A percentile compares a stretch with the other conserved stretches of the same genome.
phyloP scores from a whole-genome alignment of 139 green algal genomes.

The Pseudopediastrum boryanum region DNA sequence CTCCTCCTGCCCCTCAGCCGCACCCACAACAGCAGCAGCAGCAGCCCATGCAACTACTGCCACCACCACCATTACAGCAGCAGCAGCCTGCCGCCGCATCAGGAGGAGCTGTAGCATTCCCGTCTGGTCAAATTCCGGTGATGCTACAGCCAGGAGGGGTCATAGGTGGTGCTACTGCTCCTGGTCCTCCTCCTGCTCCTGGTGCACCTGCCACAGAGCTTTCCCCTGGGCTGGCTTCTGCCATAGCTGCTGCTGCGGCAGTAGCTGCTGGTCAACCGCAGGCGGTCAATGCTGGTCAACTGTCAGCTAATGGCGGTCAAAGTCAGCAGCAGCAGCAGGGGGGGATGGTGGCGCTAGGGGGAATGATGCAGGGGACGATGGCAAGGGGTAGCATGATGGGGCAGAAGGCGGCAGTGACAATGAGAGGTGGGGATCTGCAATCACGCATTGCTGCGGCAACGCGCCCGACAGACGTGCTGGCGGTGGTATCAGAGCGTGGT shows the following conservation, averaged over 20 bases:
- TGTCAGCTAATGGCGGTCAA: too few relatives aligned
- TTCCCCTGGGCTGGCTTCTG: neutral
- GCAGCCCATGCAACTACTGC: neutral
- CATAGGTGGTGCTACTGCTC: neutral
- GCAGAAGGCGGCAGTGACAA: too few relatives aligned
- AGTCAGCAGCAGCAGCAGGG: too few relatives aligned
- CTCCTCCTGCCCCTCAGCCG: neutral
- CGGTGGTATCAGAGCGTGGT: conserved; percentile 9
- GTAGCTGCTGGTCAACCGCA: too few relatives aligned
- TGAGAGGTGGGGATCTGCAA: too few relatives aligned
- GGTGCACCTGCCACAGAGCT: neutral
- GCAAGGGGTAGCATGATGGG: too few relatives aligned
- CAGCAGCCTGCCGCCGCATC: conserved; percentile 12
- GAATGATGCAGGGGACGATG: too few relatives aligned
- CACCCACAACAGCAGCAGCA: neutral
- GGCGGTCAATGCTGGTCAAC: too few relatives aligned
- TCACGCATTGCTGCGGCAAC: too few relatives aligned
- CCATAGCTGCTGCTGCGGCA: conserved; percentile 19
- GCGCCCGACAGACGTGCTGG: conserved; percentile 9
- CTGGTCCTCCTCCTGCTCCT: neutral
- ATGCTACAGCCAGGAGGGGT: neutral
- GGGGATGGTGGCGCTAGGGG: too few relatives aligned
- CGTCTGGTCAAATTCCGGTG: too few relatives aligned
- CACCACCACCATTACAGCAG: neutral
- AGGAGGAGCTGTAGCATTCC: conserved; percentile 12